Evolutionary conservation across 768 basidiomycete species (phyloP).

Genomic region (Sarcomyxa edulis): DNA sequence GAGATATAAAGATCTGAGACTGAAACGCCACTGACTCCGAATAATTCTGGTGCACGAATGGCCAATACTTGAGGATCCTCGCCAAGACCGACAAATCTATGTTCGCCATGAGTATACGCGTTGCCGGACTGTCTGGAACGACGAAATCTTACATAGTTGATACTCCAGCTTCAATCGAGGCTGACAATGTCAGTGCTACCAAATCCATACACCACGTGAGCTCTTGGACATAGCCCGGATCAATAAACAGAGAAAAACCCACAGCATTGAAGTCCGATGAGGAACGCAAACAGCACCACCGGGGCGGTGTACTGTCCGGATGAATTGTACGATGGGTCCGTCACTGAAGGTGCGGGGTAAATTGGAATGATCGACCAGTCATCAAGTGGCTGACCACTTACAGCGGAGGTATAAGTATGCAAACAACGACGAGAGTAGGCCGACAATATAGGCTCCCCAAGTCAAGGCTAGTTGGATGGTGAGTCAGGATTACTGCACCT

Average conservation of each 20-base stretch:
- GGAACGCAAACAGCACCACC: conserved; percentile 72
- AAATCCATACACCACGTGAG: not conserved
- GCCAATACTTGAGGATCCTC: conserved; percentile 80
- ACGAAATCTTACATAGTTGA: conserved; percentile 64
- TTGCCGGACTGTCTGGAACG: too few relatives aligned
- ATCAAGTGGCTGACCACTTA: conserved; percentile 27
- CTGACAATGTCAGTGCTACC: conserved; percentile 60
- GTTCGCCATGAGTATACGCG: not conserved
- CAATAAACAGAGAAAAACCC: conserved; percentile 18
- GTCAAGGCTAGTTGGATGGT: conserved; percentile 70
- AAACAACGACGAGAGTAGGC: conserved; percentile 70
- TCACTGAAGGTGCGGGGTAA: conserved; percentile 37
- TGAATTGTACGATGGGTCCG: conserved; percentile 68
- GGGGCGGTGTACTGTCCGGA: conserved; percentile 76
- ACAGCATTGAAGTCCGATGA: conserved; percentile 76
- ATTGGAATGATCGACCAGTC: conserved; percentile 3
- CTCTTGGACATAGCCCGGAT: not conserved
- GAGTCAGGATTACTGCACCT: conserved; percentile 6
- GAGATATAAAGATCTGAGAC: conserved; percentile 1
- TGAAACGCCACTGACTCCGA: conserved; percentile 37
- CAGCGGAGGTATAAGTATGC: conserved; percentile 72
- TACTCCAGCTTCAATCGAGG: conserved; percentile 80
- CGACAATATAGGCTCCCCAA: conserved; percentile 77
- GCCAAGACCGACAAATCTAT: conserved; percentile 76
- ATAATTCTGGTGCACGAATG: conserved; percentile 66